phyloP scores from a whole-genome alignment of 2,329 filamentous ascomycete species.

The Emmonsia crescens region DNA sequence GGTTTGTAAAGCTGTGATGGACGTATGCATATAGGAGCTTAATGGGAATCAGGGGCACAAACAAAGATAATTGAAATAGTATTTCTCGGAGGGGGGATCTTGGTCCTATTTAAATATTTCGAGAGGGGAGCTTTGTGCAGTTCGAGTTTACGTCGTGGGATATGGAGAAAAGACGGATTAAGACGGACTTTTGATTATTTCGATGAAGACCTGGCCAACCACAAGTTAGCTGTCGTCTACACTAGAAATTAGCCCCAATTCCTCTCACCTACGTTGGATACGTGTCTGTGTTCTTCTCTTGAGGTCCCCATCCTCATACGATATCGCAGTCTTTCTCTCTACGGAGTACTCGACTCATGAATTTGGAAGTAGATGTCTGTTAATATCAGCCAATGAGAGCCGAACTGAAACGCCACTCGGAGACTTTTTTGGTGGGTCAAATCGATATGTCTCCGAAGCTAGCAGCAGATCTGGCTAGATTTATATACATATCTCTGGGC shows the following conservation, averaged over 20 bases:
- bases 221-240: not conserved
- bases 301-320: not conserved
- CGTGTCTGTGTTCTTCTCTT: not conserved
- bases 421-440: not conserved
- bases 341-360: not conserved
- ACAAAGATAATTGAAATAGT: not conserved
- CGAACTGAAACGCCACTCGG: not conserved
- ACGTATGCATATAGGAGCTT: not conserved
- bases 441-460: not conserved
- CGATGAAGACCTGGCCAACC: not conserved
- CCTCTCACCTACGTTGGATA: not conserved
- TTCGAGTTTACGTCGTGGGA: not conserved
- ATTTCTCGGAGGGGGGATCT: not conserved
- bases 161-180: not conserved
- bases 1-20: too few relatives aligned
- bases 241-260: not conserved
- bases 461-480: not conserved
- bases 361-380: not conserved
- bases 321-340: not conserved
- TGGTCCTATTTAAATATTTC: not conserved
- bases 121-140: not conserved
- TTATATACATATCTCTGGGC: not conserved
- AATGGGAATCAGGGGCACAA: not conserved
- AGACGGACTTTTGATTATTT: not conserved
- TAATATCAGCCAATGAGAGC: not conserved